These are phyloP conservation scores for Globisporangium irregulare DNA, from an alignment of 352 stramenopile species.

Conservation along the genomic window DNA sequence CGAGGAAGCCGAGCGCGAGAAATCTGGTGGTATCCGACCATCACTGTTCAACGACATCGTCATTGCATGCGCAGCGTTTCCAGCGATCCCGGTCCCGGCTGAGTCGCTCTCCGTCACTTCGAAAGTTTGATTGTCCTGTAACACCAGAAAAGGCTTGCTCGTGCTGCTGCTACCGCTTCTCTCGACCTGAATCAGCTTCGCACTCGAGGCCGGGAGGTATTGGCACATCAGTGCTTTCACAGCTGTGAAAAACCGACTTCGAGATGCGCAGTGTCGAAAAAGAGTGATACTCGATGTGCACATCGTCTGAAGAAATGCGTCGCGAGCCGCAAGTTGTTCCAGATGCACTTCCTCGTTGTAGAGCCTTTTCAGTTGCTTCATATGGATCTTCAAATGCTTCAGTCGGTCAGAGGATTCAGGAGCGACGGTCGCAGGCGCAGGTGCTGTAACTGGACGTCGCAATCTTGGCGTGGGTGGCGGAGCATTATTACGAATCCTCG, in stretches of 20 bases:
- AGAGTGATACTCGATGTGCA: constrained; percentile 48
- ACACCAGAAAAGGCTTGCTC: constrained; percentile 10
- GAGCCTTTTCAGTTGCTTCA: constrained; percentile 46
- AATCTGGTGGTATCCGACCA: neutral
- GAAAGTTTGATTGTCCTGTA: constrained; percentile 10
- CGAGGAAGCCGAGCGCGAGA: constrained; percentile 3
- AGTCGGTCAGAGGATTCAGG: constrained; percentile 22
- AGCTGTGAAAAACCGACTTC: constrained; percentile 31
- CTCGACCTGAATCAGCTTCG: constrained; percentile 32
- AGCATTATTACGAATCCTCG: neutral
- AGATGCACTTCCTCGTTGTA: constrained; percentile 45
- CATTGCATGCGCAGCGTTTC: constrained; percentile 5
- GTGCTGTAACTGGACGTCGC: constrained; percentile 5
- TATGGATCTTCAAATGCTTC: constrained; percentile 44
- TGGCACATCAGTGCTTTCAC: constrained; percentile 39
- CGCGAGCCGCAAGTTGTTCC: constrained; percentile 36
- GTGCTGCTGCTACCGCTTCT: constrained; percentile 1
- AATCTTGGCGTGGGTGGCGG: neutral
- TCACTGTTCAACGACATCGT: constrained; percentile 1
- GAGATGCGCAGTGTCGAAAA: constrained; percentile 37
- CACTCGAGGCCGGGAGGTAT: constrained; percentile 30
- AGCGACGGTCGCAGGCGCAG: neutral
- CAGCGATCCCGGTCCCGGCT: constrained; percentile 13
- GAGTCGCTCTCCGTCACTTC: neutral
- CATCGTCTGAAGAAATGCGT: constrained; percentile 37